A percentile compares a stretch with the other conserved stretches of the same genome.
These are phyloP conservation scores for Neobulgaria alba DNA, from an alignment of 2,329 filamentous ascomycete species.

Conservation along the genomic window DNA sequence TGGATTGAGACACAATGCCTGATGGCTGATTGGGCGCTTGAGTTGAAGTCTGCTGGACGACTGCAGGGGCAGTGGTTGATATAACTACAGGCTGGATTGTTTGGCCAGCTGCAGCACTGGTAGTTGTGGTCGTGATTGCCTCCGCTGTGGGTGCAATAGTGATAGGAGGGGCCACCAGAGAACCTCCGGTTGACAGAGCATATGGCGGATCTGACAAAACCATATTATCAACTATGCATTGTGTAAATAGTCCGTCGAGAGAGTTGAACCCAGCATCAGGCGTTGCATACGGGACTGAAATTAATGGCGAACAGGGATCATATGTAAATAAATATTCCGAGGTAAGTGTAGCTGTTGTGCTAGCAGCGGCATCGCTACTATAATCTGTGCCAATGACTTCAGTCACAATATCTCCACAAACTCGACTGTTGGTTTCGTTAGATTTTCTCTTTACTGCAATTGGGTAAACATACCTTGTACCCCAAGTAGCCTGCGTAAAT, in stretches of 20 bases:
- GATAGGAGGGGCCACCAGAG: neutral
- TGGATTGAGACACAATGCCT: neutral
- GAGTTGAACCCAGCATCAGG: neutral
- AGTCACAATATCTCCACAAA: neutral
- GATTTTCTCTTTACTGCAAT: neutral
- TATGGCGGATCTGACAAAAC: conserved; percentile 1
- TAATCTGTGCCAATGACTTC: no score
- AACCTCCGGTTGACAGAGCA: neutral
- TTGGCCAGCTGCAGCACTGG: neutral
- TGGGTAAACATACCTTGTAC: neutral
- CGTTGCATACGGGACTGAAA: neutral
- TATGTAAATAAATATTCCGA: no score
- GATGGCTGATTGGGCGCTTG: neutral
- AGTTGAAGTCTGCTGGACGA: neutral
- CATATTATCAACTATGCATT: neutral
- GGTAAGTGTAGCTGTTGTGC: no score
- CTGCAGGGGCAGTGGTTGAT: neutral
- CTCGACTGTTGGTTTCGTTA: neutral
- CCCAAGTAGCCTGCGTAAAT: neutral
- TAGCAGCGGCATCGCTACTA: no score
- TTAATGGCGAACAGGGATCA: neutral
- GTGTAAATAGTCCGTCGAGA: neutral
- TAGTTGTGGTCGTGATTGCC: neutral
- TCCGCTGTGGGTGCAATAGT: neutral
- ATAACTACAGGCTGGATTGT: neutral